Evolutionary conservation across 257 asterid genomes (phyloP).

Genomic region (Nicotiana paniculata): DNA sequence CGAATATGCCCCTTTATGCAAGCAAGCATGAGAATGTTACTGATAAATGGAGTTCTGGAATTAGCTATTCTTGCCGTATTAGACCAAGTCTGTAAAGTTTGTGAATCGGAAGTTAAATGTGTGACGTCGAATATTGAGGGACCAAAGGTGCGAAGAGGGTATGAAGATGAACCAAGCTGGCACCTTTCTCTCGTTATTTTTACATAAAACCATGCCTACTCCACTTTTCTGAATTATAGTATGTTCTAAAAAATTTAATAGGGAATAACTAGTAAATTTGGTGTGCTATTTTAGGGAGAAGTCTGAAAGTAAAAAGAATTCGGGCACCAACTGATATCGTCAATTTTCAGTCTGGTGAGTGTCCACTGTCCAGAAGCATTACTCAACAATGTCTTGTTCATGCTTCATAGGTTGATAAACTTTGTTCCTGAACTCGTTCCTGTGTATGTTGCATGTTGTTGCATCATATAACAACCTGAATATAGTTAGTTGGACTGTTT

Average conservation of each 20-base stretch:
- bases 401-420: not conserved
- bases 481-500: not conserved
- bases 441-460: not conserved
- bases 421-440: not conserved
- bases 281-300: not conserved
- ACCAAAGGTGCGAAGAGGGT: not conserved
- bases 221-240: not conserved
- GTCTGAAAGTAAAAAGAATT: not conserved
- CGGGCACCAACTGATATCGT: not conserved
- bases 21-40: not conserved
- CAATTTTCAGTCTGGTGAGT: not conserved
- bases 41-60: not conserved
- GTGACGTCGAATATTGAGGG: not conserved
- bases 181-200: not conserved
- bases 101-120: not conserved
- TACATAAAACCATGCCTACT: not conserved
- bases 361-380: not conserved
- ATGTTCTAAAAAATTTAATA: not conserved
- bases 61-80: not conserved
- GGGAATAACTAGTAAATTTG: not conserved
- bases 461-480: not conserved
- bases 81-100: not conserved
- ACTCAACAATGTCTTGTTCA: not conserved
- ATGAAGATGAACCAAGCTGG: not conserved
- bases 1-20: not conserved